Base-by-base conservation (phyloP, 176 grass and related monocot genomes). In the Lolium rigidum region DNA sequence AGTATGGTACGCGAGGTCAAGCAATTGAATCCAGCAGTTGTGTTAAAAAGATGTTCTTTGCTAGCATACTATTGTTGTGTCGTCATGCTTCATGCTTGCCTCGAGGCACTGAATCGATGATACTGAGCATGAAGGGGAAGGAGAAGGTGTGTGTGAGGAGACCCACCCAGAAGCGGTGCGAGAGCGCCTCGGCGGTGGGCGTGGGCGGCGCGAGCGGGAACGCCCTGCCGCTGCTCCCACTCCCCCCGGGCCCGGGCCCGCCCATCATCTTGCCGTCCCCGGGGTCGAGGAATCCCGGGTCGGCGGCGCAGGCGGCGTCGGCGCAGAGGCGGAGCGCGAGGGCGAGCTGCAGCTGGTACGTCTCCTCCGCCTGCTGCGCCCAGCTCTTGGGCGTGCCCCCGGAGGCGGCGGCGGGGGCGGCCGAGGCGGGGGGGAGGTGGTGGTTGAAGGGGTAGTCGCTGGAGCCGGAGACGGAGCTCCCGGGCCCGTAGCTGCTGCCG, bases 281-380 rank as follows among this genome's bases (percentile, higher is more conserved):
- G 11, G 84, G 83, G 62, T 98, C 97, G 81, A 96, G 86, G 84
- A 98, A 91, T 0, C 88, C 93, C 0, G 94, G 92, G 91, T 98
- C 92, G 26, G 86, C 88, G n/a, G 92, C 90, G 73, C 85, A 90
- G 1, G 90, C 79, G 1, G 97, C 86, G 52, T 99, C 97, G 35
- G 93, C 90, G 79, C 97, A 96, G 69, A 99, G 97, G 70, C 94
- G 92, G 18, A 99, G 92, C 18, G 97, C 97, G 57, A 99, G 90
- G 4, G 94, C 92, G 16, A 95, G 94, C 88, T 99, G 97, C 54
- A 99, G 89, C 74, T 96, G 97, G 90, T 99, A 99, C 43, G 97
- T 96, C 82, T 98, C 97, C 90, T 95, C 94, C 3, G 94, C 97
- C 92, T 99, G 97, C 89, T 95, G 97, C 26, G 97, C 94, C 97